phyloP scores from a whole-genome alignment of 2,329 filamentous ascomycete genomes.

The Lachnellula cervina region DNA sequence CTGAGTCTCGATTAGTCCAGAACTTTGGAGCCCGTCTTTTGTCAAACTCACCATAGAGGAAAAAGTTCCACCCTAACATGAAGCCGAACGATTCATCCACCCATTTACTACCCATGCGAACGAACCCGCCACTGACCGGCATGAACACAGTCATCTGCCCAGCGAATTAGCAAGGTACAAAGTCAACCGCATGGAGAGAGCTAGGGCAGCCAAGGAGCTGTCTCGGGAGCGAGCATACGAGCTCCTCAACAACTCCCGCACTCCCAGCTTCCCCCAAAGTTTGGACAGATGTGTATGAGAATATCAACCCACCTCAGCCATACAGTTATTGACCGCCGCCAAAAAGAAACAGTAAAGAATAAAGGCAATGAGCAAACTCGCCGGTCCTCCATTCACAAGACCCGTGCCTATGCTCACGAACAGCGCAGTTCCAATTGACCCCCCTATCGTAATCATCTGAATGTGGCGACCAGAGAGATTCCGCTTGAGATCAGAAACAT shows the following conservation, averaged over 20 bases:
- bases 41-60: slow-evolving; percentile 47
- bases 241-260: no score
- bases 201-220: no score
- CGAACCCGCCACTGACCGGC: slow-evolving; percentile 48
- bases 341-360: slow-evolving; percentile 38
- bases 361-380: slow-evolving; percentile 43
- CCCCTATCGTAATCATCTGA: slow-evolving; percentile 46
- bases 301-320: slow-evolving; percentile 33
- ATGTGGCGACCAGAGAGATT: slow-evolving; percentile 41
- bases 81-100: slow-evolving; percentile 51
- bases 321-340: slow-evolving; percentile 25
- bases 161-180: no score
- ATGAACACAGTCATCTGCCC: slow-evolving; percentile 49
- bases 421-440: slow-evolving; percentile 44
- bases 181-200: no score
- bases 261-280: no score
- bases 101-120: slow-evolving; percentile 49
- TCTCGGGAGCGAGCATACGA: no score
- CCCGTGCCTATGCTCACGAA: slow-evolving; percentile 42
- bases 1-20: slow-evolving; percentile 4
- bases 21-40: not conserved
- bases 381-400: slow-evolving; percentile 34
- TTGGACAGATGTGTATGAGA: no score
- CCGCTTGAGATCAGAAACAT: slow-evolving; percentile 26
- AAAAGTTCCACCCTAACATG: slow-evolving; percentile 54